Conservation (phyloP, 148 eudicot genomes). For the Salicornia ramosissima region DNA sequence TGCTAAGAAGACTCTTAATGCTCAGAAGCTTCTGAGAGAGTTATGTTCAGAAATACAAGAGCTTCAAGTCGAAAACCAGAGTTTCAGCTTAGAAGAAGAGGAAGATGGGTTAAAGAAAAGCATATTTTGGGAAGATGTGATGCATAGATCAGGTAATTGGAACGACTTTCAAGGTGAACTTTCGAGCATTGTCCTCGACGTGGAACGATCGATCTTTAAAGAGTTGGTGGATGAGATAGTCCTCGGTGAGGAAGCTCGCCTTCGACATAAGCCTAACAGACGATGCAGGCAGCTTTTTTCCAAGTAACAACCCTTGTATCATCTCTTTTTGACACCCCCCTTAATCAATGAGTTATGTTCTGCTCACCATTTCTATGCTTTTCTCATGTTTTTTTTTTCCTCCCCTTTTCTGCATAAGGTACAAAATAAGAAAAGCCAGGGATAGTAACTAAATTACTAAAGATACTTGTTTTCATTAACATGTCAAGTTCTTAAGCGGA, state of each 20-base stretch:
- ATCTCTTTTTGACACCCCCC: not conserved
- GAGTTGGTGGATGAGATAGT: slow-evolving; percentile 76
- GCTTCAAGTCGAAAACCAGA: slow-evolving; percentile 37
- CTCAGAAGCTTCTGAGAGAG: slow-evolving; percentile 76
- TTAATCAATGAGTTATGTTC: too few relatives aligned
- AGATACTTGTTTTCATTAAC: slow-evolving; percentile 14
- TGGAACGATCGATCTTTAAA: slow-evolving; percentile 79
- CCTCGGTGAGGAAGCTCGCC: slow-evolving; percentile 43
- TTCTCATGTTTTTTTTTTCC: not conserved
- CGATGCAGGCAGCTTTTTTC: slow-evolving; percentile 58
- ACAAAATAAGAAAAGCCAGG: slow-evolving; percentile 21
- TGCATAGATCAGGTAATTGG: slow-evolving; percentile 58
- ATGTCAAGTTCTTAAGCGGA: slow-evolving; percentile 13
- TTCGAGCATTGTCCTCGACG: slow-evolving; percentile 59
- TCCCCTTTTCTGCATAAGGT: slow-evolving; percentile 11
- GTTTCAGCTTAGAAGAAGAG: slow-evolving; percentile 44
- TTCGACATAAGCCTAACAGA: slow-evolving; percentile 37
- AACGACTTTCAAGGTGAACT: slow-evolving; percentile 49
- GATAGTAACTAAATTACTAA: slow-evolving; percentile 10
- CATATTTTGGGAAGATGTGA: slow-evolving; percentile 64
- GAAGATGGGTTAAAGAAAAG: slow-evolving; percentile 63
- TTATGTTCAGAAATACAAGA: slow-evolving; percentile 70
- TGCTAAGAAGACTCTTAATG: slow-evolving; percentile 53
- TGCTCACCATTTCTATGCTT: slow-evolving; percentile 1
- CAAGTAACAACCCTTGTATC: slow-evolving; percentile 29